Conservation (phyloP, 768 basidiomycete species). For the Auricularia auricula-judae region DNA sequence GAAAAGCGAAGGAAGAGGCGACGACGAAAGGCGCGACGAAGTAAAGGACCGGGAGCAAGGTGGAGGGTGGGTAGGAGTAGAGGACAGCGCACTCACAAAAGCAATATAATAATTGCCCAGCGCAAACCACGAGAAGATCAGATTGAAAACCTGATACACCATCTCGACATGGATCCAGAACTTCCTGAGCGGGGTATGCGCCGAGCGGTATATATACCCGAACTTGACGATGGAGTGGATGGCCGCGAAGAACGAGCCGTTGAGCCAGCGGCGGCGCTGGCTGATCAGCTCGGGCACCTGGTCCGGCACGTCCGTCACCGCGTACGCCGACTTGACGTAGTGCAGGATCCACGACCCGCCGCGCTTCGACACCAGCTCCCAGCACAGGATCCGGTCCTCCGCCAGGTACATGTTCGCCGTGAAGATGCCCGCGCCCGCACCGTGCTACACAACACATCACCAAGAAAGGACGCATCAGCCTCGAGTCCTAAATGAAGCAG, state of each 20-base stretch:
- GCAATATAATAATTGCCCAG: conserved; percentile 89
- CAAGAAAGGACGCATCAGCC: background rate
- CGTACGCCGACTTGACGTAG: conserved; percentile 93
- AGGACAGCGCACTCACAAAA: conserved; percentile 33
- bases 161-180: conserved; percentile 93
- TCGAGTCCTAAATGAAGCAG: background rate
- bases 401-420: conserved; percentile 96
- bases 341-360: conserved; percentile 85
- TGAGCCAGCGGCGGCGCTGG: conserved; percentile 92
- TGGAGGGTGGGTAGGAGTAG: background rate
- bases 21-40: too few relatives aligned
- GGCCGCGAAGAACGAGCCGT: conserved; percentile 96
- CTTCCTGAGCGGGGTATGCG: conserved; percentile 72
- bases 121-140: conserved; percentile 89
- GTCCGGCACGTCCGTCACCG: conserved; percentile 88
- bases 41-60: too few relatives aligned
- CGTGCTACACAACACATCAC: conserved; percentile 35
- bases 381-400: conserved; percentile 90
- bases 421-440: conserved; percentile 80
- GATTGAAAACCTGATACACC: conserved; percentile 80
- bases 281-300: conserved; percentile 90
- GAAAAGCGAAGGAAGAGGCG: background rate
- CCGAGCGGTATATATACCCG: conserved; percentile 87
- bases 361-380: conserved; percentile 95
- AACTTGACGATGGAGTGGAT: conserved; percentile 90